These are phyloP conservation scores for Polyporus arcularius DNA, from an alignment of 768 basidiomycete genomes.

Conservation along the genomic window DNA sequence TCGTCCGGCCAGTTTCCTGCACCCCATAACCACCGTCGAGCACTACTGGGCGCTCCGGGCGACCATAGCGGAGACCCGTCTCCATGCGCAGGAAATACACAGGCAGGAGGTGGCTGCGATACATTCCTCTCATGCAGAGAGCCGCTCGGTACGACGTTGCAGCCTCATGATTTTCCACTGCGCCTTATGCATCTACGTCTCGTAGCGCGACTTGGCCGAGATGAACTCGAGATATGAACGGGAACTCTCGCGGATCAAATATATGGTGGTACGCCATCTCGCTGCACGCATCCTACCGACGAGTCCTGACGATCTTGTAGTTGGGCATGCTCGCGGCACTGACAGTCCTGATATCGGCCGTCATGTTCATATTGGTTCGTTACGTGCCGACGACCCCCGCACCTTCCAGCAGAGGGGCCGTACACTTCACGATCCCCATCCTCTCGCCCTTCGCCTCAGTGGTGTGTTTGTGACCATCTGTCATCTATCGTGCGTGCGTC, in stretches of 20 bases:
- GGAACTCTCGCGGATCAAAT: conserved; percentile 52
- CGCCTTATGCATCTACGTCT: not conserved
- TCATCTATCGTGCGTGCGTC: not conserved
- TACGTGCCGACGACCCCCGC: not conserved
- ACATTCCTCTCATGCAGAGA: conserved; percentile 39
- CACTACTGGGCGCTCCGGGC: conserved; percentile 74
- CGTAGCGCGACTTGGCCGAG: conserved; percentile 45
- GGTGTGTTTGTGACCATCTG: conserved; percentile 40
- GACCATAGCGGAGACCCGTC: conserved; percentile 61
- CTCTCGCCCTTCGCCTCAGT: conserved; percentile 80
- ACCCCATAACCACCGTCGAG: conserved; percentile 32
- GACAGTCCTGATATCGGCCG: not conserved
- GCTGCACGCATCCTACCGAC: not conserved
- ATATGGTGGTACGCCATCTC: conserved; percentile 46
- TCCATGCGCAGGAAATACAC: conserved; percentile 50
- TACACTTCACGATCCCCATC: conserved; percentile 78
- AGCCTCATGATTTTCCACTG: not conserved
- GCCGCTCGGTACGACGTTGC: conserved; percentile 20
- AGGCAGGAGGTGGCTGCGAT: conserved; percentile 46
- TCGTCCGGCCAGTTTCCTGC: not conserved
- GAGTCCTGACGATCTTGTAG: conserved; percentile 6
- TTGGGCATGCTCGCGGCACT: conserved; percentile 1
- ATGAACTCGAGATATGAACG: conserved; percentile 45
- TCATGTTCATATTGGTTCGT: not conserved
- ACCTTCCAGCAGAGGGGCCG: conserved; percentile 25